phyloP scores from a whole-genome alignment of 2,329 filamentous ascomycete genomes.

The Hymenoscyphus scutula region DNA sequence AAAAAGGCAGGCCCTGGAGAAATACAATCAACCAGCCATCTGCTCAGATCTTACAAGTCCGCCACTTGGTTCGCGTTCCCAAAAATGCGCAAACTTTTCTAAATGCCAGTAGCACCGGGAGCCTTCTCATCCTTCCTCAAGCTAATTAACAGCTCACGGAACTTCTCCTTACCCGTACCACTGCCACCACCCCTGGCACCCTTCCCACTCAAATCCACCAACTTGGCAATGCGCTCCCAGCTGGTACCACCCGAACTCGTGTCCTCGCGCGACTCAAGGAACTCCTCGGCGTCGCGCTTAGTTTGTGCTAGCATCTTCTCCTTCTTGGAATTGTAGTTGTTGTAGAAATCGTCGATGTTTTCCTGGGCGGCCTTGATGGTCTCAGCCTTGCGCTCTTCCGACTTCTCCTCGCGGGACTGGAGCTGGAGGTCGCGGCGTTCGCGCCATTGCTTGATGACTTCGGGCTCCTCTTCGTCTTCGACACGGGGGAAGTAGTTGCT shows the following conservation, averaged over 20 bases:
- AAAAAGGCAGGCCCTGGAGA: slow-evolving; percentile 23
- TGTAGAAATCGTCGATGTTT: slow-evolving; percentile 98
- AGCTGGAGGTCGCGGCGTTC: slow-evolving; percentile 82
- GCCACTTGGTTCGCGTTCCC: slow-evolving; percentile 9
- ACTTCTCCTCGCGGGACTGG: slow-evolving; percentile 80
- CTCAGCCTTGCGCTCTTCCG: slow-evolving; percentile 76
- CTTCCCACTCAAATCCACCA: slow-evolving; percentile 97
- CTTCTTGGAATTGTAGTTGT: slow-evolving; percentile 98
- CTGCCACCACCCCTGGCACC: slow-evolving; percentile 80
- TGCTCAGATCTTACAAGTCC: slow-evolving; percentile 32
- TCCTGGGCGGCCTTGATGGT: slow-evolving; percentile 86
- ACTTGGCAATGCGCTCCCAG: slow-evolving; percentile 97
- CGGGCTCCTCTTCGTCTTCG: slow-evolving; percentile 76
- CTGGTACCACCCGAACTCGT: slow-evolving; percentile 92
- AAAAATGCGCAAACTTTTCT: slow-evolving; percentile 24
- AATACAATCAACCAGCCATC: slow-evolving; percentile 30
- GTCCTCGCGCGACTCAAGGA: slow-evolving; percentile 83
- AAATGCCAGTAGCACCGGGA: slow-evolving; percentile 64
- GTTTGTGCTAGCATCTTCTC: slow-evolving; percentile 91
- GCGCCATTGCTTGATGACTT: slow-evolving; percentile 89
- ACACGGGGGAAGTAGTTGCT: slow-evolving; percentile 34
- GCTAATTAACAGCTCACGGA: slow-evolving; percentile 84
- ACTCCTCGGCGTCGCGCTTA: slow-evolving; percentile 88
- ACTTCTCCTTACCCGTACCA: slow-evolving; percentile 92
- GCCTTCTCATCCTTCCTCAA: slow-evolving; percentile 92